Base-by-base conservation (phyloP, 177 flowering plant genomes). In the Telopea speciosissima region DNA sequence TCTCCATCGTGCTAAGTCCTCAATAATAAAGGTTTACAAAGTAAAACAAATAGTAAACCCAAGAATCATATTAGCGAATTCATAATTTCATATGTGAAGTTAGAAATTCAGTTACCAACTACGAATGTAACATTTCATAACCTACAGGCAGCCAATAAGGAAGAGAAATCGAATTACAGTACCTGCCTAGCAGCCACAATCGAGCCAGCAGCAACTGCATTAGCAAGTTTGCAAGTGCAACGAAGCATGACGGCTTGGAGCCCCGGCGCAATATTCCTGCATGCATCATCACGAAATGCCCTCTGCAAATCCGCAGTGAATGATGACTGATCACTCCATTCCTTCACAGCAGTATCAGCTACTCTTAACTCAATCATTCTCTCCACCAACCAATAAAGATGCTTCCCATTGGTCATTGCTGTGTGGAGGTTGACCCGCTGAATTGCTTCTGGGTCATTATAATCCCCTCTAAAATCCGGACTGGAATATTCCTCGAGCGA, bases 361-460 rank as follows among this genome's bases (percentile, higher is more conserved):
- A 92, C 92, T 70, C 80, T 82, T 78, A 94, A 76, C 79, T 94
- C 99, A 70, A 90, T 85, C 99, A 94, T 92, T 84, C 93, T 85
- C 86, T 94, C 99, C 63, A 94, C 82, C 79, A 94, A 71, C 99
- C 99, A 94, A 73, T 86, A 49, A 84, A 92, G 69, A 75, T 94
- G 92, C 84, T 78, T 89, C 71, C 88, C 90, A 63, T 85, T 87
- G 4, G 87, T 83, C 86, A 87, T 76, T 0, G 92, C 93, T 1
- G 82, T 85, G 63, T 94, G 99, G 76, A 92, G 69, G 81, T 90
- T 87, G 79, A 89, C 45, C 82, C 93, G 81, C 84, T 94, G 99
- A 28, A 89, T 86, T 0, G 99, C 99, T 80, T 94, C 98, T 1
- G 90, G 92, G 86, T 90, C 97, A 40, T 85, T 80, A 40, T 87